Evolutionary conservation across 2,329 filamentous ascomycete species (phyloP), one percentile per base, ranked within the genome.

Genomic region (Fusarium falciforme): DNA sequence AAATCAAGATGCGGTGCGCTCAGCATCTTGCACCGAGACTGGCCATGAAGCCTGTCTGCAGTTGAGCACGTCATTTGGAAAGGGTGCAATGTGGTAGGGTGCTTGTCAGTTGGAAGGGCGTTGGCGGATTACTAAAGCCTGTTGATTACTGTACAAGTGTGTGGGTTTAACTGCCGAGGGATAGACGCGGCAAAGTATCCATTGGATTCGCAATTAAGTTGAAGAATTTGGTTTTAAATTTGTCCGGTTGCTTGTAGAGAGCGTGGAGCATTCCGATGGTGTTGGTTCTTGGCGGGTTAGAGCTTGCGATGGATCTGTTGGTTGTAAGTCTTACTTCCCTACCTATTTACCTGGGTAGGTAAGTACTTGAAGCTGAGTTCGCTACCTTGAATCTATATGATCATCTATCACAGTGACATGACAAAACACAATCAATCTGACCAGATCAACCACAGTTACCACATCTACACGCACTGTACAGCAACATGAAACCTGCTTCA

Each of bases 11-110:
- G 63, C 47, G 58, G 42, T 59, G 25, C 42, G 55, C 72, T 66
- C 67, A 69, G 58, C 66, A 70, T 70, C 61, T 60, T 35, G 44
- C 60, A 59, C 70, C 62, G 47, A 54, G 71, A 60, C 59, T 59
- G 71, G 70, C 49, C 47, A 62, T 76, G 67, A 74, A 74, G 67
- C 64, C 17, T 31, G 59, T 69, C 66, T 44, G 55, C 44, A 31
- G 31, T 40, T 70, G 73, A 79, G 78, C 78, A 79, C 77, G 76
- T 71, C 71, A 79, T 79, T 31, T 49, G 16, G 20, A 42, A 63
- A 60, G 6, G 40, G 58, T 68, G 67, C 54, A 66, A 61, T 58
- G 58, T 66, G 57, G 77, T 71, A 76, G 76, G 74, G 64, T 75
- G 40, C 33, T 66, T 59, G 68, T 72, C 68, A 74, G 73, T 68